Evolutionary conservation across 1,284 basidiomycete species (phyloP), one percentile per base, ranked within the genome.

Genomic region (Trichosporon coremiiforme): DNA sequence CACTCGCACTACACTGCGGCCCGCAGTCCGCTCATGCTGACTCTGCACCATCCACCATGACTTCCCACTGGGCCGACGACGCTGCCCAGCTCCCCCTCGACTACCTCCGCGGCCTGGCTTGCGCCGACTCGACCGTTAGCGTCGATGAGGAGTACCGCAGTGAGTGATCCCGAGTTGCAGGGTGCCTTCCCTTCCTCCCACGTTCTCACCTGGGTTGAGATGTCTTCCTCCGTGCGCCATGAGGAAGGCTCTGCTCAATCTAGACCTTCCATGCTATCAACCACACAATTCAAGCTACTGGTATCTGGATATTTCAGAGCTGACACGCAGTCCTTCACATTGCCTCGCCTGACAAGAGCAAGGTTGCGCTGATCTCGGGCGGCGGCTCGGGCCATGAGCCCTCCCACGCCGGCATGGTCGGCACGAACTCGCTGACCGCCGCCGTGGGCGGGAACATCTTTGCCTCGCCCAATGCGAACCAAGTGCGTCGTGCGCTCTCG

Each of bases 321-420:
- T 72, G 17, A 72, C 29, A 5, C 47, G 31, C 55, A 74, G 68
- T 74, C 68, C 85, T 93, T 36, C 89, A 90, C 77, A 82, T 89
- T 55, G 83, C 87, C 15, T 76, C 86, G 15, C 87, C 82, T 29
- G 87, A 90, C 78, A 86, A 84, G 66, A 87, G 87, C 41, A 89
- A 90, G 77, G 94, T 96, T 60, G 88, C 91, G 2, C 84, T 96
- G 25, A 87, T 97, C 76, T 94, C 91, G 73, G 94, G 94, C 29
- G 94, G 95, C 29, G 94, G 94, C 47, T 90, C 91, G 38, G 95
- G 95, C 1, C 94, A 96, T 80, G 94, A 96, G 78, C 94, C 94
- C 29, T 88, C 93, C 20, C 79, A 94, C 82, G 88, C 91, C 17
- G 91, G 89, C 1, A 94, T 91, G 75, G 88, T 83, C 88, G 92